Evolutionary conservation across 2,329 filamentous ascomycete species (phyloP), one percentile per base, ranked within the genome.

Genomic region (Coniochaeta sp.): DNA sequence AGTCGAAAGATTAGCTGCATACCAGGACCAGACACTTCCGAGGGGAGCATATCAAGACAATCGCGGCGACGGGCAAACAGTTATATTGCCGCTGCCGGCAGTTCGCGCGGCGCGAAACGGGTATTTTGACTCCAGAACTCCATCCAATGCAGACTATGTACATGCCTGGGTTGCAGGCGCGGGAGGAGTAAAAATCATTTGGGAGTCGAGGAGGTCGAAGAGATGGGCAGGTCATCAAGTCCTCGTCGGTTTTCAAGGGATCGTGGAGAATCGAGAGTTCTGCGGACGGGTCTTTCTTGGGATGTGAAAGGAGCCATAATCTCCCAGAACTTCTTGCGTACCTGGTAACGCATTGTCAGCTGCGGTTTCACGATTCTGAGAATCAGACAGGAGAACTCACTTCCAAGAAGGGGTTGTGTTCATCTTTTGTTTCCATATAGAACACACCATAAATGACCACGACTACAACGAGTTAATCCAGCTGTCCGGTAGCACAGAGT

Each of bases 341-440:
- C 55, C 78, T 80, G 58, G 17, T 56, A 58, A 6, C 4, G n/a
- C 9, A 28, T 16, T 52, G 47, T 52, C 26, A 52, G 47, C 47
- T 12, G 12, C 43, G 44, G 47, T 62, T n/a, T 12, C 62, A 54
- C 59, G 58, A 19, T 59, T 8, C 12, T 6, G 50, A 16, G 3
- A 6, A 38, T 61, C 59, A 59, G 34, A 57, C 22, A 57, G 50
- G 16, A 17, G 14, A 36, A 64, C 80, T 64, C 75, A 84, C 81
- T 38, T 73, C 75, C 63, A 80, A 73, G 63, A 85, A 83, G 2
- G 81, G 81, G 56, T 78, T 76, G 3, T 72, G 68, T 26, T 77
- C 73, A 11, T 69, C 69, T 26, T 76, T 72, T 79, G 79, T 84
- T 64, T 89, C 84, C 78, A 87, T 79, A 70, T 86, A 88, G 60